Evolutionary conservation across 2,329 filamentous ascomycete species (phyloP).

Genomic region (Lasiodiplodia theobromae): DNA sequence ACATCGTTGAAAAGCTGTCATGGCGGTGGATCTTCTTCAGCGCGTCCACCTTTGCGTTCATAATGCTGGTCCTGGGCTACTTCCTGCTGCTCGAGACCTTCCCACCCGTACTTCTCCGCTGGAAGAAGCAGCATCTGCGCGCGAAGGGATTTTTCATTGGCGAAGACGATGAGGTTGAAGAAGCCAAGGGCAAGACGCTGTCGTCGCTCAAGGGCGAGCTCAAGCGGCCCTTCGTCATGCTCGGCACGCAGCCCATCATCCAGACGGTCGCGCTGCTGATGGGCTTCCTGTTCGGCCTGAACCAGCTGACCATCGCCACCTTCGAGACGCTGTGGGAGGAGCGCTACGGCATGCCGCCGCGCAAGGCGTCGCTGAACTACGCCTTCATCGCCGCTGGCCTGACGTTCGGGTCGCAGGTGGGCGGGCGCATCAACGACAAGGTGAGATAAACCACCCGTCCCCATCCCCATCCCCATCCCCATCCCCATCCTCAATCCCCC

Average conservation of each 20-base stretch:
- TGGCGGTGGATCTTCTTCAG: conserved; percentile 8
- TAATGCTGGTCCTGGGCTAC: conserved; percentile 1
- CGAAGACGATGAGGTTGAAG: not conserved
- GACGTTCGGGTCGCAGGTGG: conserved; percentile 54
- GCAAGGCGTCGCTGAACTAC: conserved; percentile 69
- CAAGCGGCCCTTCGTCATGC: conserved; percentile 32
- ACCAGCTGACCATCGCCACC: conserved; percentile 69
- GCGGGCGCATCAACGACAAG: conserved; percentile 60
- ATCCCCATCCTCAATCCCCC: no score
- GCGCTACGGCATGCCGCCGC: conserved; percentile 62
- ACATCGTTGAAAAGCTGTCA: conserved; percentile 48
- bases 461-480: conserved; percentile 33
- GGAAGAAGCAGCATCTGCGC: conserved; percentile 53
- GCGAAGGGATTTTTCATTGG: no score
- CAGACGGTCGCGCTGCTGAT: conserved; percentile 67
- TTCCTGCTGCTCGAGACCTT: conserved; percentile 39
- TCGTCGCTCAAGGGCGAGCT: conserved; percentile 33
- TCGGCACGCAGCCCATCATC: conserved; percentile 43
- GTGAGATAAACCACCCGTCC: conserved; percentile 43
- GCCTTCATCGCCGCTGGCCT: conserved; percentile 69
- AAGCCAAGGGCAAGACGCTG: conserved; percentile 22
- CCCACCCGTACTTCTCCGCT: conserved; percentile 39
- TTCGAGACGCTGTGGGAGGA: conserved; percentile 65
- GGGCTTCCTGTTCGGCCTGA: conserved; percentile 66
- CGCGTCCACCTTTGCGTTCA: conserved; percentile 46